A percentile compares a stretch with the other conserved stretches of the same genome.
Conservation (phyloP, 1,284 basidiomycete genomes). For the Tranzscheliella williamsii region DNA sequence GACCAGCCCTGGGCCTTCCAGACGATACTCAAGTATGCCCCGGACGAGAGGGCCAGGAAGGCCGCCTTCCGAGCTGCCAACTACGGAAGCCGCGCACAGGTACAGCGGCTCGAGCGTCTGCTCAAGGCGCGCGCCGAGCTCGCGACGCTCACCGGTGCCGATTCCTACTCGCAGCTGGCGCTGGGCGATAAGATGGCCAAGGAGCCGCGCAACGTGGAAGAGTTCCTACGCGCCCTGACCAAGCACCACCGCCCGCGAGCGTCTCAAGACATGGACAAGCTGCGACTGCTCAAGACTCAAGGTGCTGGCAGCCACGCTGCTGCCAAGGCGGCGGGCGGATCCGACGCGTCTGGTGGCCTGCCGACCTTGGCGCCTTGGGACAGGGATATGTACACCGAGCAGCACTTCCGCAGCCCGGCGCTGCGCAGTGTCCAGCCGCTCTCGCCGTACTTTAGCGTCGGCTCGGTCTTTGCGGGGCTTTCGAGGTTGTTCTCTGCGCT, state of each 20-base stretch:
- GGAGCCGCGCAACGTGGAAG: slow-evolving; percentile 44
- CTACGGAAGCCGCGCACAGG: slow-evolving; percentile 40
- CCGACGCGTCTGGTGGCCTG: slow-evolving; percentile 6
- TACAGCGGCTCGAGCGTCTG: slow-evolving; percentile 50
- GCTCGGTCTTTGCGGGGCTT: slow-evolving; percentile 56
- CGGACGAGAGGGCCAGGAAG: slow-evolving; percentile 76
- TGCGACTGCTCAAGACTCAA: slow-evolving; percentile 38
- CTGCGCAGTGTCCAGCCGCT: slow-evolving; percentile 43
- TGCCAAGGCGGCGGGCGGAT: not conserved
- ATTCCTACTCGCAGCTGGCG: slow-evolving; percentile 53
- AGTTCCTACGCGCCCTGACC: slow-evolving; percentile 49
- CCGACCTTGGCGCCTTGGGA: slow-evolving; percentile 51
- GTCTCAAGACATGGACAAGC: slow-evolving; percentile 35
- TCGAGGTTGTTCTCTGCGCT: slow-evolving; percentile 51
- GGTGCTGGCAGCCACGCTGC: not conserved
- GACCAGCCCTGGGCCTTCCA: slow-evolving; percentile 77
- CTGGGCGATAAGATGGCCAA: slow-evolving; percentile 59
- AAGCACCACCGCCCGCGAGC: slow-evolving; percentile 49
- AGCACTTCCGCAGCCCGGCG: slow-evolving; percentile 31
- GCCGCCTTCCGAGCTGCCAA: slow-evolving; percentile 69
- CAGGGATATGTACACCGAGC: slow-evolving; percentile 54
- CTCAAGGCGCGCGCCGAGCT: slow-evolving; percentile 50
- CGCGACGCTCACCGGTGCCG: slow-evolving; percentile 51
- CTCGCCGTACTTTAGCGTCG: slow-evolving; percentile 54
- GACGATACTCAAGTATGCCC: slow-evolving; percentile 83